A percentile compares a stretch with the other conserved stretches of the same genome.
These are phyloP conservation scores for Fomitiporia mediterranea DNA, from an alignment of 1,284 basidiomycete genomes.

Conservation along the genomic window DNA sequence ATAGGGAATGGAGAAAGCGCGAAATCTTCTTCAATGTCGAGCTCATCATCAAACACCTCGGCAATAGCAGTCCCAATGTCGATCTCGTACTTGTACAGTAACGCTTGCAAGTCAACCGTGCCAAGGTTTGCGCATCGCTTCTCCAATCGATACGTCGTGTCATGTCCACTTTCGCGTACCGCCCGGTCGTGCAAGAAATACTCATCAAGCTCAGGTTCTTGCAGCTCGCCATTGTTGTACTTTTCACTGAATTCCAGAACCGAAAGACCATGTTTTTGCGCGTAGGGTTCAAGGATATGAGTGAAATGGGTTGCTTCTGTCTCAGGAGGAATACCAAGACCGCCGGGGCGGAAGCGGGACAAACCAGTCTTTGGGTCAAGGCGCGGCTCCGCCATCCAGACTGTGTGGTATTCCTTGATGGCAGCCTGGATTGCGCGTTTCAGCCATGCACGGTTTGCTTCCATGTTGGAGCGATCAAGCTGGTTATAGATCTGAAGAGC, in stretches of 20 bases:
- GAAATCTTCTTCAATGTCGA: conserved; percentile 92
- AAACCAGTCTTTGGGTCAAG: conserved; percentile 92
- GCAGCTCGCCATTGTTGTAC: conserved; percentile 83
- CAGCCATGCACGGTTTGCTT: conserved; percentile 86
- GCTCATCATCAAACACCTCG: conserved; percentile 88
- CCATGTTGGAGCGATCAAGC: conserved; percentile 80
- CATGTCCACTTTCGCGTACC: conserved; percentile 93
- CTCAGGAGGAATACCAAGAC: conserved; percentile 94
- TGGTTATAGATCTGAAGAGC: conserved; percentile 97
- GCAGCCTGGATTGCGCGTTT: conserved; percentile 94
- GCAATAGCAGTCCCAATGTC: conserved; percentile 92
- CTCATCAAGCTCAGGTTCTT: conserved; percentile 89
- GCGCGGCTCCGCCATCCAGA: conserved; percentile 93
- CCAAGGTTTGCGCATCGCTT: conserved; percentile 94
- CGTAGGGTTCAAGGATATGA: conserved; percentile 93
- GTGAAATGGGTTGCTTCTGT: conserved; percentile 98
- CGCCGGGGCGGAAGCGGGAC: conserved; percentile 90
- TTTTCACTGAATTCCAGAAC: conserved; percentile 96
- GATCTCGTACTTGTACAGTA: conserved; percentile 91
- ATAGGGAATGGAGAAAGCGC: conserved; percentile 88
- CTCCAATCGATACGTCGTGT: conserved; percentile 97
- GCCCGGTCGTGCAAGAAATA: conserved; percentile 97
- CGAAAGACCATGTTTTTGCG: conserved; percentile 89
- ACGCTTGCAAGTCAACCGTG: conserved; percentile 92
- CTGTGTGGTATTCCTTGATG: conserved; percentile 97